phyloP scores from a whole-genome alignment of 2,329 filamentous ascomycete species.

The Paraconiothyrium sp. region DNA sequence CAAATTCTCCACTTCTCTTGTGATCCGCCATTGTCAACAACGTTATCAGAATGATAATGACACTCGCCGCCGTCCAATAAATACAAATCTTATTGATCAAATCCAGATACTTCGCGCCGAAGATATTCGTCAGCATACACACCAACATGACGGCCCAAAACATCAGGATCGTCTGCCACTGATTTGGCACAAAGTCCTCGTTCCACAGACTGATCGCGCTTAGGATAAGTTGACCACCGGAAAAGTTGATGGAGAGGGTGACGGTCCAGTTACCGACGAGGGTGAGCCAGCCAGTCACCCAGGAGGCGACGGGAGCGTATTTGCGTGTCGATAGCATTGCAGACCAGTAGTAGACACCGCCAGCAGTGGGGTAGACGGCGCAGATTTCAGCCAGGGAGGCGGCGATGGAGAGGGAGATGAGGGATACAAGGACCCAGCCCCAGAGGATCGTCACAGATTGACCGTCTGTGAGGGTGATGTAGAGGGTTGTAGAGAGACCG shows the following conservation, averaged over 20 bases:
- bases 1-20: slow-evolving; percentile 68
- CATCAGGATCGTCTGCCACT: slow-evolving; percentile 75
- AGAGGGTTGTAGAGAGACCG: slow-evolving; percentile 73
- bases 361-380: slow-evolving; percentile 77
- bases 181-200: slow-evolving; percentile 72
- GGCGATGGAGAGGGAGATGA: slow-evolving; percentile 74
- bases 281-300: slow-evolving; percentile 76
- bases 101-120: slow-evolving; percentile 69
- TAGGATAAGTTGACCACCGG: slow-evolving; percentile 74
- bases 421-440: slow-evolving; percentile 73
- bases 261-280: slow-evolving; percentile 79
- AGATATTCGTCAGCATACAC: slow-evolving; percentile 72
- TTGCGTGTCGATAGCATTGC: slow-evolving; percentile 72
- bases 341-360: slow-evolving; percentile 77
- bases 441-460: slow-evolving; percentile 75
- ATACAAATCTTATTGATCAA: slow-evolving; percentile 78
- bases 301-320: slow-evolving; percentile 73
- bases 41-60: slow-evolving; percentile 74
- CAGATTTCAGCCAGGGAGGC: slow-evolving; percentile 79
- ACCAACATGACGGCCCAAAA: slow-evolving; percentile 77
- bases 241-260: slow-evolving; percentile 72
- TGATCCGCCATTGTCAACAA: slow-evolving; percentile 69
- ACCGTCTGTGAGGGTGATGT: slow-evolving; percentile 73
- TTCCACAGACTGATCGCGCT: slow-evolving; percentile 74
- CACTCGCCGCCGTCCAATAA: slow-evolving; percentile 73